Percentiles rank a stretch among this genome's conserved stretches.
Conservation (phyloP, 768 basidiomycete species). For the Candolleomyces eurysporus region DNA sequence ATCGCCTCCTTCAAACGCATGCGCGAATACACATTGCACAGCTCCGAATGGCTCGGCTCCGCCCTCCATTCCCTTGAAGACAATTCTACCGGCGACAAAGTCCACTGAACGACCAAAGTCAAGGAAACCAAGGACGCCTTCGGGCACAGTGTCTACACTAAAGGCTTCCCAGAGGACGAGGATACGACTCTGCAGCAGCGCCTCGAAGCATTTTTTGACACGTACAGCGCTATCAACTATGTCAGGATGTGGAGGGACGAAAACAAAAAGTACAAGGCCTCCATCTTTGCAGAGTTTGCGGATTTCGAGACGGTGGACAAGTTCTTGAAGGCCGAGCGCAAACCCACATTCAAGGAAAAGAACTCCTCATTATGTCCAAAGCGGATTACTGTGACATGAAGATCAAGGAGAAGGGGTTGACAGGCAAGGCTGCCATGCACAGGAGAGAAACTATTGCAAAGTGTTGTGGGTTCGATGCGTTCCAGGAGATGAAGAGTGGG, state of each 20-base stretch:
- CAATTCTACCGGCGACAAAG: constrained; percentile 66
- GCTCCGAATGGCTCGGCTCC: constrained; percentile 65
- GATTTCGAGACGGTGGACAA: constrained; percentile 64
- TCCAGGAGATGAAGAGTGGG: constrained; percentile 49
- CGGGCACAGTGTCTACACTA: constrained; percentile 86
- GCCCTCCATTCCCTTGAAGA: constrained; percentile 73
- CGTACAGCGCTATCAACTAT: constrained; percentile 75
- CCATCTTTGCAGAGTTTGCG: constrained; percentile 90
- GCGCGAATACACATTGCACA: constrained; percentile 63
- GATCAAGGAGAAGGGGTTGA: constrained; percentile 89
- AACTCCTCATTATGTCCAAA: constrained; percentile 85
- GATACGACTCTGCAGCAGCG: constrained; percentile 62
- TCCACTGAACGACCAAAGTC: constrained; percentile 73
- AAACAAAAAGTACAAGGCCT: constrained; percentile 89
- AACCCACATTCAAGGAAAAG: constrained; percentile 80
- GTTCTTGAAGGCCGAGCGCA: constrained; percentile 80
- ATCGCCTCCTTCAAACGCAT: constrained; percentile 95
- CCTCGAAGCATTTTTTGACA: constrained; percentile 77
- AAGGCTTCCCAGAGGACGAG: constrained; percentile 75
- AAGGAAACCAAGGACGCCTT: constrained; percentile 77
- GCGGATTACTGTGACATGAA: constrained; percentile 90
- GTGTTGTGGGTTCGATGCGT: constrained; percentile 75
- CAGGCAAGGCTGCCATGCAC: constrained; percentile 63
- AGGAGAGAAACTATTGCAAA: constrained; percentile 54
- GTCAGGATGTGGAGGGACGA: constrained; percentile 88